These are phyloP conservation scores for Waltiozyma solani DNA, from an alignment of 1,139 yeast genomes.

Conservation along the genomic window DNA sequence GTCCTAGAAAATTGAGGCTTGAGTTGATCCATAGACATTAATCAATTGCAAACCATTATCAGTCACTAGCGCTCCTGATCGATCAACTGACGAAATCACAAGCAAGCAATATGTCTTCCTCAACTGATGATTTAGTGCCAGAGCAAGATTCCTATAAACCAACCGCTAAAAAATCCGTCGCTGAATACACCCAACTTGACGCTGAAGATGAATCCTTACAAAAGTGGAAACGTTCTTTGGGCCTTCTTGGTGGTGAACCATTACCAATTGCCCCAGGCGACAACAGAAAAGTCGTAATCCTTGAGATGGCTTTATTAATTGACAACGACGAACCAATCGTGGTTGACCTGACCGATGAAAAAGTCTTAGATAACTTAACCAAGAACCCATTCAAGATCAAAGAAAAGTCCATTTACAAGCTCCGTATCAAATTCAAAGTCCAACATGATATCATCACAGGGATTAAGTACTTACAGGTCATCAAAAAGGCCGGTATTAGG, in stretches of 20 bases:
- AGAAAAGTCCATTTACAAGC: constrained; percentile 67
- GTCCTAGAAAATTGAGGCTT: too few relatives aligned
- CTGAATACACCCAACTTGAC: constrained; percentile 74
- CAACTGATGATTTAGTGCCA: constrained; percentile 48
- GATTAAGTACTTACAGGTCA: constrained; percentile 72
- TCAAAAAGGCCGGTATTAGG: constrained; percentile 80
- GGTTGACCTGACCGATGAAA: constrained; percentile 51
- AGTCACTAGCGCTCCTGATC: too few relatives aligned
- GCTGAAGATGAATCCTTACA: constrained; percentile 87
- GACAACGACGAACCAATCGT: constrained; percentile 55
- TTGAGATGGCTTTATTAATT: constrained; percentile 64
- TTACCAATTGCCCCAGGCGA: constrained; percentile 75
- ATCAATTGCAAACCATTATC: too few relatives aligned
- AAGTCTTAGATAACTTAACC: constrained; percentile 37
- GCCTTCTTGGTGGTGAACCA: constrained; percentile 46
- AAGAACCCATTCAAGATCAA: constrained; percentile 63
- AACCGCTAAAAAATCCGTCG: constrained; percentile 77
- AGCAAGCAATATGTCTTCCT: too few relatives aligned
- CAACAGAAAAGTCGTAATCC: constrained; percentile 65
- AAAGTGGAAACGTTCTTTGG: constrained; percentile 89
- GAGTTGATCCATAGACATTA: too few relatives aligned
- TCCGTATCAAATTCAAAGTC: constrained; percentile 69
- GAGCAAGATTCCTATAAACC: constrained; percentile 65
- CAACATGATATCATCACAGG: constrained; percentile 93
- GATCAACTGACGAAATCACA: too few relatives aligned